Percentiles rank a stretch among this genome's conserved stretches.
These are phyloP conservation scores for Dipteronia sinensis DNA, from an alignment of 345 rosid species.

Conservation along the genomic window DNA sequence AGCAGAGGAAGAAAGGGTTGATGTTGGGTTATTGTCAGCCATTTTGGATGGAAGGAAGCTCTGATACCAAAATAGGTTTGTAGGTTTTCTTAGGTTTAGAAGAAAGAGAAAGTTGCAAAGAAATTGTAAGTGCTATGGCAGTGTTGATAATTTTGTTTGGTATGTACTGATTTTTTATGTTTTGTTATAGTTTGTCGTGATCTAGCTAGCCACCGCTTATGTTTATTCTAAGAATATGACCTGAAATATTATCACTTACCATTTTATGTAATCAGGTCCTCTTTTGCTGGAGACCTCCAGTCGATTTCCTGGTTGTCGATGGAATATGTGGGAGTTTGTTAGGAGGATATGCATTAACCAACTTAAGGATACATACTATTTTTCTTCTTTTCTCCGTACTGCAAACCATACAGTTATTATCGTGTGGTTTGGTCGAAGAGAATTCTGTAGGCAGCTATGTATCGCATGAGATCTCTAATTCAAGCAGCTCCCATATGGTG, in stretches of 20 bases:
- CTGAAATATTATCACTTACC: slow-evolving; percentile 5
- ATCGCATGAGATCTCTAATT: slow-evolving; percentile 33
- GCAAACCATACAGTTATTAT: slow-evolving; percentile 71
- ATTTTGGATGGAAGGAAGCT: too few relatives aligned
- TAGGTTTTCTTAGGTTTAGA: too few relatives aligned
- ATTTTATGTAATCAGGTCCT: slow-evolving; percentile 52
- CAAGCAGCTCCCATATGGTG: slow-evolving; percentile 34
- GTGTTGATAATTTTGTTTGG: background rate
- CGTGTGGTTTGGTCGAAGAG: slow-evolving; percentile 80
- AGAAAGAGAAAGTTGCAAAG: too few relatives aligned
- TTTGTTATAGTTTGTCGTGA: slow-evolving; percentile 4
- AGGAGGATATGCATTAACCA: slow-evolving; percentile 82
- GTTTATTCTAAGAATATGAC: background rate
- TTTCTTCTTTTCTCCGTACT: slow-evolving; percentile 75
- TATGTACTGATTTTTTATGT: background rate
- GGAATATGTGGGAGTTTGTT: slow-evolving; percentile 90
- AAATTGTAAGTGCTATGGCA: too few relatives aligned
- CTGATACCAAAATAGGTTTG: too few relatives aligned
- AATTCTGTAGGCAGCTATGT: slow-evolving; percentile 34
- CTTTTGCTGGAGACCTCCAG: slow-evolving; percentile 96
- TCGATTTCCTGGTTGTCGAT: slow-evolving; percentile 87
- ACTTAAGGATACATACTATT: slow-evolving; percentile 65
- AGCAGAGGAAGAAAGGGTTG: too few relatives aligned
- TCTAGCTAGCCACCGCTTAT: background rate
- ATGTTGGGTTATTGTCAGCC: too few relatives aligned